These are phyloP conservation scores for Coccomyxa sp. DNA, from an alignment of 139 green algal genomes.

Conservation along the genomic window DNA sequence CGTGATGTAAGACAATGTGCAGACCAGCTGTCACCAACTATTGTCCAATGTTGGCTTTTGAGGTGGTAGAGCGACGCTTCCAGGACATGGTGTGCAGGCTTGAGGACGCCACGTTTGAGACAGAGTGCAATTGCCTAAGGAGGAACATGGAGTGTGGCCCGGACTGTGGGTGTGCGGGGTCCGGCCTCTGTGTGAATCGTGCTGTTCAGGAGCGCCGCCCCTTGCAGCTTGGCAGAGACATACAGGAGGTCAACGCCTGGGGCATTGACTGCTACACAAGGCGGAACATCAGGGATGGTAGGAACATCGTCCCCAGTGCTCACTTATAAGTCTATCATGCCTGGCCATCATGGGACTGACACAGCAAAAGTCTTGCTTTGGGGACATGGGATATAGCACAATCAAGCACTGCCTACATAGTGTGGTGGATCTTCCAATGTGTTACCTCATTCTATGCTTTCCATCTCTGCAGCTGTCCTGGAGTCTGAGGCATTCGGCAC, in stretches of 20 bases:
- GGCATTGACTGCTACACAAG: slow-evolving; percentile 85
- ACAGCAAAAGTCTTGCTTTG: no score
- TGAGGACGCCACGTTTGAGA: slow-evolving; percentile 24
- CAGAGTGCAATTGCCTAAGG: slow-evolving; percentile 42
- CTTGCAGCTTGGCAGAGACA: slow-evolving; percentile 49
- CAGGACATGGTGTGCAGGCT: not conserved
- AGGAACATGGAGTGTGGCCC: slow-evolving; percentile 55
- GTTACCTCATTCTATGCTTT: no score
- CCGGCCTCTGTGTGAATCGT: slow-evolving; percentile 37
- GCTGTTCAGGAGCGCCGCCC: slow-evolving; percentile 24
- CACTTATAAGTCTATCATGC: no score
- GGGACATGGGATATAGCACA: no score
- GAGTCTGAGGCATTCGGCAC: slow-evolving; percentile 40
- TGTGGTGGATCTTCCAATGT: no score
- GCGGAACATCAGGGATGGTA: slow-evolving; percentile 70
- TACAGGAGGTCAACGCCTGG: slow-evolving; percentile 74
- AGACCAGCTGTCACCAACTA: not conserved
- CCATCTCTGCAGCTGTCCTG: slow-evolving; percentile 32
- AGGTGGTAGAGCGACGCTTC: not conserved
- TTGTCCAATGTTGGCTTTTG: not conserved
- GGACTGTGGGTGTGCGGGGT: slow-evolving; percentile 27
- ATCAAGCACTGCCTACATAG: no score
- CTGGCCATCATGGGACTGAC: no score
- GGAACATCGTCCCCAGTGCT: no score
- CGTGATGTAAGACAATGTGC: not conserved